A percentile compares a stretch with the other conserved stretches of the same genome.
Conservation (phyloP, 2,329 filamentous ascomycete species). For the Fusarium dlaminii region DNA sequence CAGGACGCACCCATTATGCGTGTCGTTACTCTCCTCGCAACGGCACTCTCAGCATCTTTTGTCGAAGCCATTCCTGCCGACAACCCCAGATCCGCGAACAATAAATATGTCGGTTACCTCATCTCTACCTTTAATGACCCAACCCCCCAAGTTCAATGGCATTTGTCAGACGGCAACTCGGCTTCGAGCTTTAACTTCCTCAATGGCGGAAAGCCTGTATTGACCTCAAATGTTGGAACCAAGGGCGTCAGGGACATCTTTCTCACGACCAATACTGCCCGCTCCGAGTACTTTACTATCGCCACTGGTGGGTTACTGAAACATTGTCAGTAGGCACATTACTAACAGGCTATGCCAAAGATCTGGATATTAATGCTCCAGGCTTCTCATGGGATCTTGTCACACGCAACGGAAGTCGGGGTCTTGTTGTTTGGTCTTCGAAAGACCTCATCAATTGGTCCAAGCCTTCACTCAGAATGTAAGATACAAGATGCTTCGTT, state of each 20-base stretch:
- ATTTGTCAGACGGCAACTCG: slow-evolving; percentile 47
- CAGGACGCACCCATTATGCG: not conserved
- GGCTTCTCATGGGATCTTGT: slow-evolving; percentile 51
- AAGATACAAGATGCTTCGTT: not conserved
- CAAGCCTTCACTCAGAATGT: slow-evolving; percentile 28
- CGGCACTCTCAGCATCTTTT: not conserved
- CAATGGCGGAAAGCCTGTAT: slow-evolving; percentile 46
- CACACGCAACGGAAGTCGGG: slow-evolving; percentile 48
- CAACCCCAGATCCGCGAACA: not conserved
- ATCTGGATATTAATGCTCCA: slow-evolving; percentile 48
- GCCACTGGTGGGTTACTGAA: slow-evolving; percentile 45
- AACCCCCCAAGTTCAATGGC: slow-evolving; percentile 45
- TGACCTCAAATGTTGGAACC: slow-evolving; percentile 48
- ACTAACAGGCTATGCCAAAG: slow-evolving; percentile 23
- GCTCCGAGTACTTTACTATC: slow-evolving; percentile 49
- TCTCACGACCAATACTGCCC: slow-evolving; percentile 46
- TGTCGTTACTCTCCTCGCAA: not conserved
- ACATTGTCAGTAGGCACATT: not conserved
- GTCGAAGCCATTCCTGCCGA: slow-evolving; percentile 13
- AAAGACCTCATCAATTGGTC: slow-evolving; percentile 50
- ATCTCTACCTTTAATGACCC: slow-evolving; percentile 50
- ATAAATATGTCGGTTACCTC: slow-evolving; percentile 45
- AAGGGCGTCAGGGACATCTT: slow-evolving; percentile 49
- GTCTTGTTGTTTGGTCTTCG: slow-evolving; percentile 51
- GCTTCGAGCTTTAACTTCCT: slow-evolving; percentile 46